Conservation (phyloP, 495 filamentous ascomycete genomes). For the Xylaria curta region DNA sequence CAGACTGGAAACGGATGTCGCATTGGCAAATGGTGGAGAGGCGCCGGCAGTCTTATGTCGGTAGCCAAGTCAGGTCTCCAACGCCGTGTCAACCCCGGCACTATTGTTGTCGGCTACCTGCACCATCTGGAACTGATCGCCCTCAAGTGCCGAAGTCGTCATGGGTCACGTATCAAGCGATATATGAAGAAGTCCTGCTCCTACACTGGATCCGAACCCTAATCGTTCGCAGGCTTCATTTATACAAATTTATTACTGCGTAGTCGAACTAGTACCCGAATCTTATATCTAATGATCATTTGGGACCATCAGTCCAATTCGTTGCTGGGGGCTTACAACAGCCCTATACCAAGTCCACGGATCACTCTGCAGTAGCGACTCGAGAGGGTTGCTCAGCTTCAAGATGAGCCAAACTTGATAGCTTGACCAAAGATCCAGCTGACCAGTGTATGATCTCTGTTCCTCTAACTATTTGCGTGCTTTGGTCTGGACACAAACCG, state of each 20-base stretch:
- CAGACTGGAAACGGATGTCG: constrained; percentile 13
- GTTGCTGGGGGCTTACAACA: not conserved
- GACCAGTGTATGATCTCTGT: not conserved
- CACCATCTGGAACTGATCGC: constrained; percentile 19
- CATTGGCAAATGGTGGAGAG: constrained; percentile 20
- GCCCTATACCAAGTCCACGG: constrained; percentile 20
- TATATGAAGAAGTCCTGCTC: not conserved
- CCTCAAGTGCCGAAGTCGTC: constrained; percentile 18
- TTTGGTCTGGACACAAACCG: not conserved
- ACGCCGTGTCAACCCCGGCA: constrained; percentile 15
- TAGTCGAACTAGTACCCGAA: not conserved
- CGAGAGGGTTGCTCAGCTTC: constrained; percentile 23
- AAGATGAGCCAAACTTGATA: not conserved
- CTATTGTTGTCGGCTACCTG: constrained; percentile 20
- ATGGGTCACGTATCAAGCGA: not conserved
- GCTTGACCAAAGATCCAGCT: constrained; percentile 4
- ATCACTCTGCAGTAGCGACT: constrained; percentile 12
- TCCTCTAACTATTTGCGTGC: constrained; percentile 1
- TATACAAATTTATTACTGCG: not conserved
- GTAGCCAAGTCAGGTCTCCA: constrained; percentile 13
- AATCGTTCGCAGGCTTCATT: not conserved
- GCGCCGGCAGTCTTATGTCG: constrained; percentile 22
- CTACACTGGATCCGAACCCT: not conserved
- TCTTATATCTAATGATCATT: not conserved
- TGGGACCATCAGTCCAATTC: not conserved